Evolutionary conservation across 441 rosid species (phyloP), one percentile per base, ranked within the genome.

Genomic region (Codiaeum variegatum): DNA sequence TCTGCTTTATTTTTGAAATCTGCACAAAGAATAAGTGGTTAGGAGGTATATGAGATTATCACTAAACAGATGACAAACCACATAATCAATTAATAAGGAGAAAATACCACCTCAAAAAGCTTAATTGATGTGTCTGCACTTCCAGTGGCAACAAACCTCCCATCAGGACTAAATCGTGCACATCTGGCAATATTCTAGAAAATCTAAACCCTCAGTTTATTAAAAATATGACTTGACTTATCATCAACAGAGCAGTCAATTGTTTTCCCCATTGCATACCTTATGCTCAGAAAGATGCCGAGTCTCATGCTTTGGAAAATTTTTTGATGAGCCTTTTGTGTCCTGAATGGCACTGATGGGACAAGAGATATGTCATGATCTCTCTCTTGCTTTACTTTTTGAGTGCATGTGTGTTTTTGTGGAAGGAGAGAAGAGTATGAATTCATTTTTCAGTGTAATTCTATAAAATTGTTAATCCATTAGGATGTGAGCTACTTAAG

Each of bases 41-140:
- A 34, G 32, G 19, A 70, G 55, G 65, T 23, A 24, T 55, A 40
- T 47, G 46, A 12, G 8, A 38, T 56, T 21, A 68, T 64, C 31
- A 29, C 52, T 31, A 62, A 77, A 59, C 58, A 64, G 64, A 62
- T 38, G 32, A 66, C 10, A 23, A 26, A 70, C 4, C 70, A 64
- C 19, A 46, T 28, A 58, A 51, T 26, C 49, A 59, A 63, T n/a
- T n/a, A 19, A 38, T 11, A 21, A 11, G 23, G 29, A 16, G 11
- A 16, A 55, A 54, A 63, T 49, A 18, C 47, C 38, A 88, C 96
- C 91, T 90, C 98, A 80, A 89, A 90, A 70, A 92, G 96, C 86
- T 92, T 92, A 73, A 92, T 88, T 12, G 96, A 91, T 40, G 84
- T 88, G 85, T 92, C 96, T n/a, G 94, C 92, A 83, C 98, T 92